Base-by-base conservation (phyloP, 345 rosid species). In the Eucalyptus cloeziana region DNA sequence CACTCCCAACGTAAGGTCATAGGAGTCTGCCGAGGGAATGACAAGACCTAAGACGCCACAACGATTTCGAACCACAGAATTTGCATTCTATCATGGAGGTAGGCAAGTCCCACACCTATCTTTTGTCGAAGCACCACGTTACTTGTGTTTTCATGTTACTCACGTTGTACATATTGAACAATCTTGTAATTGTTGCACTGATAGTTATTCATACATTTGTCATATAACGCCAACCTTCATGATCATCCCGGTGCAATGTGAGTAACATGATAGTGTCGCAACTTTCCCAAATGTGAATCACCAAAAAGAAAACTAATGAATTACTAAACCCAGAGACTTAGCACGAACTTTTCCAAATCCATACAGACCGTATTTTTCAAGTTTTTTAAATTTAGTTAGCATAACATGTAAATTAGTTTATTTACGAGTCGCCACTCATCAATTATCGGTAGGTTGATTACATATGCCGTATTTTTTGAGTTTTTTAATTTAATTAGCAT, bases 311-410 rank as follows among this genome's bases (percentile, higher is more conserved):
- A 56, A 24, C 27, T 56, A 56, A 22, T 56, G 6, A 24, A 56
- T 56, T 56, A 56, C 1, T 56, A 56, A 56, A 24, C 8, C 62
- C 30, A 24, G 1, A 56, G 25, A 56, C 62, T 56, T 56, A 56
- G 30, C 5, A 6, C 5, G 6, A 9, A 10, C 62, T 56, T 24
- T 56, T 56, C 30, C 13, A 56, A 56, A 3, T 13, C 2, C 30
- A 0, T 19, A 56, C 1, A 6, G 10, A 56, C 6, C 0, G 1
- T 24, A 56, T 22, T 24, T 56, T 56, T 56, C 1, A 0, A 56
- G 13, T 24, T 56, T 56, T 56, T 21, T 3, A 52, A 56, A 24
- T 56, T 56, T 56, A 56, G 24, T 24, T 56, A 22, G 62, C 62
- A 22, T 56, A 24, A 9, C 62, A 56, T 56, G 62, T 24, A 56